Evolutionary conservation across 2,329 filamentous ascomycete species (phyloP).

Genomic region (Thyridium curvatum): DNA sequence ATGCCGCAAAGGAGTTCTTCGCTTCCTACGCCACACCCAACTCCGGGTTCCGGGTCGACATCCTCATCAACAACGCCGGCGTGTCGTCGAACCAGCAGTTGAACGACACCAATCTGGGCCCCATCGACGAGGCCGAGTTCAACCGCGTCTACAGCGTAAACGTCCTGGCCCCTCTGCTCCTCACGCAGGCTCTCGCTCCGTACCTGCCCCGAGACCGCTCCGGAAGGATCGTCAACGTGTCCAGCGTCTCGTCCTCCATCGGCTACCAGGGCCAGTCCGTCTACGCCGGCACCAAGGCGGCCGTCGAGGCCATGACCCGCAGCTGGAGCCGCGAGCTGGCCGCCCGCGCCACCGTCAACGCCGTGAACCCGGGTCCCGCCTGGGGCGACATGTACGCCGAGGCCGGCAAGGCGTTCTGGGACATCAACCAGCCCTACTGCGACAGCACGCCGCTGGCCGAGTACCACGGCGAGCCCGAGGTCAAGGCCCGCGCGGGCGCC

Average conservation of each 20-base stretch:
- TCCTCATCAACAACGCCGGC: slow-evolving; percentile 84
- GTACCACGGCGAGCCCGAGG: slow-evolving; percentile 30
- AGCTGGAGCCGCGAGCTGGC: slow-evolving; percentile 52
- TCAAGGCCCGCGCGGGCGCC: slow-evolving; percentile 56
- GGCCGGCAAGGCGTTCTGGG: slow-evolving; percentile 34
- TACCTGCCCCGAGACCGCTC: slow-evolving; percentile 65
- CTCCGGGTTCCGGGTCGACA: slow-evolving; percentile 57
- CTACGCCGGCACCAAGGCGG: slow-evolving; percentile 53
- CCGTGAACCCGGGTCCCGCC: slow-evolving; percentile 51
- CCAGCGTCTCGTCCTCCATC: slow-evolving; percentile 45
- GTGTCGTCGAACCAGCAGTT: slow-evolving; percentile 50
- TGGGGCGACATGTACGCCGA: slow-evolving; percentile 44
- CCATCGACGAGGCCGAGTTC: slow-evolving; percentile 61
- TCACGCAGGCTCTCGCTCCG: slow-evolving; percentile 66
- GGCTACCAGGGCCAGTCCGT: slow-evolving; percentile 48
- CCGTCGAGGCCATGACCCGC: slow-evolving; percentile 52
- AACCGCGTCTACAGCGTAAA: slow-evolving; percentile 70
- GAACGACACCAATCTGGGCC: slow-evolving; percentile 57
- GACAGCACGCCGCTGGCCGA: slow-evolving; percentile 7
- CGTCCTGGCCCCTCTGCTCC: slow-evolving; percentile 71
- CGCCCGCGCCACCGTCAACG: slow-evolving; percentile 47
- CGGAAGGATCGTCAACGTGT: slow-evolving; percentile 49
- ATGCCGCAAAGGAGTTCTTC: slow-evolving; percentile 10
- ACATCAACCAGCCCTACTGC: slow-evolving; percentile 22
- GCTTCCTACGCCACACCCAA: slow-evolving; percentile 42